A percentile compares a stretch with the other conserved stretches of the same genome.
Conservation (phyloP, 1,139 yeast genomes). For the Insectozyma bohioensis region DNA sequence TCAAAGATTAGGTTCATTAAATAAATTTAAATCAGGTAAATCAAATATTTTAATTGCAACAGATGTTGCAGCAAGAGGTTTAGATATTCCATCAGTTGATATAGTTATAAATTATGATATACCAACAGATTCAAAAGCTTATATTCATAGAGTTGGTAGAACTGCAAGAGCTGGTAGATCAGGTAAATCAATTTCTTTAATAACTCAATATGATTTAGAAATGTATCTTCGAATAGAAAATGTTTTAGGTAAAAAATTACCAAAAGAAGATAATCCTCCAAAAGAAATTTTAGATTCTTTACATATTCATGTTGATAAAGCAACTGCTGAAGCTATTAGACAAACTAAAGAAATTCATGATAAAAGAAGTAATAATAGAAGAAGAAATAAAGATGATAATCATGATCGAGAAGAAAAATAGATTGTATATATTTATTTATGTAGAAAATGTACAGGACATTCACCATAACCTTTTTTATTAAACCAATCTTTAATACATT, state of each 20-base stretch:
- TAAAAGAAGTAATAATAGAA: constrained; percentile 29
- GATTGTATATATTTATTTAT: constrained; percentile 22
- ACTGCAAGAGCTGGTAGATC: constrained; percentile 98
- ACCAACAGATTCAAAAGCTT: constrained; percentile 97
- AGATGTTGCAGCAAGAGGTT: constrained; percentile 97
- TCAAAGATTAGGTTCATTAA: constrained; percentile 88
- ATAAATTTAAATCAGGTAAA: constrained; percentile 85
- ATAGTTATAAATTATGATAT: constrained; percentile 90
- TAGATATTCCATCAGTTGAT: constrained; percentile 95
- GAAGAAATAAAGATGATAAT: constrained; percentile 42
- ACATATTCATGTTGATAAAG: constrained; percentile 87
- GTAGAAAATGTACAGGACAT: constrained; percentile 74
- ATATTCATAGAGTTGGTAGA: constrained; percentile 96
- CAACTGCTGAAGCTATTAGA: constrained; percentile 85
- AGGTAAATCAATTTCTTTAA: constrained; percentile 88
- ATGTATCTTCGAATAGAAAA: constrained; percentile 85
- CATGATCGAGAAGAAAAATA: constrained; percentile 48
- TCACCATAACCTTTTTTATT: constrained; percentile 79
- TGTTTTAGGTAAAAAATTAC: constrained; percentile 75
- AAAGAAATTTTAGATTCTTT: constrained; percentile 75
- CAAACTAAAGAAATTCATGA: constrained; percentile 76
- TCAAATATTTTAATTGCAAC: constrained; percentile 88
- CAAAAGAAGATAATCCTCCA: constrained; percentile 75
- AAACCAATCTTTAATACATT: constrained; percentile 90
- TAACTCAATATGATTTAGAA: constrained; percentile 93